Evolutionary conservation across 345 rosid genomes (phyloP).

Genomic region (Ceriops decandra): DNA sequence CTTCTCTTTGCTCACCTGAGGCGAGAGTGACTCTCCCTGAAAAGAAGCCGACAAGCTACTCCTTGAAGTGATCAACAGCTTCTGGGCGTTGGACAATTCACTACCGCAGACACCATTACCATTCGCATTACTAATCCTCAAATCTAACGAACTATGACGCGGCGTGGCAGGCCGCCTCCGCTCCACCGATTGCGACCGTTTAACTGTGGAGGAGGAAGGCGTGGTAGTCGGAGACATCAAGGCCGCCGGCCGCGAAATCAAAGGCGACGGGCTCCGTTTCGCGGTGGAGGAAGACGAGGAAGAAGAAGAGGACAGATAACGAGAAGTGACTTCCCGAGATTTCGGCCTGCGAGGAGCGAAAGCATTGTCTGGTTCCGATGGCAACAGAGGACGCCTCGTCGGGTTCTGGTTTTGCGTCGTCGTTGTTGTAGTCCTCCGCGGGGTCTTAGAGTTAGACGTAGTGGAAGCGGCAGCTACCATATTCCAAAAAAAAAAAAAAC

Average conservation of each 20-base stretch:
- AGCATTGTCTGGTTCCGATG: conserved; percentile 67
- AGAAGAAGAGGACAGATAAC: conserved; percentile 51
- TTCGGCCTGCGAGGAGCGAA: conserved; percentile 54
- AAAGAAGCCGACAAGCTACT: conserved; percentile 77
- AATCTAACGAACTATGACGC: conserved; percentile 37
- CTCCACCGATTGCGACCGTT: conserved; percentile 69
- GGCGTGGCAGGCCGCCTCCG: conserved; percentile 60
- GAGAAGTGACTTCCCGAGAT: conserved; percentile 71
- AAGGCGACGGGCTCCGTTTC: conserved; percentile 63
- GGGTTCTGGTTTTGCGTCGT: conserved; percentile 32
- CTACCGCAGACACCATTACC: conserved; percentile 13
- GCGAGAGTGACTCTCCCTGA: conserved; percentile 77
- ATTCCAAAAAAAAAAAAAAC: conserved; percentile 2
- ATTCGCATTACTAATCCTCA: conserved; percentile 22
- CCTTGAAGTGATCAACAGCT: conserved; percentile 59
- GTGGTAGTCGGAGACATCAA: conserved; percentile 26
- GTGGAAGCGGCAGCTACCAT: conserved; percentile 72
- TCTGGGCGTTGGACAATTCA: conserved; percentile 56
- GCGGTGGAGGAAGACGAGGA: conserved; percentile 34
- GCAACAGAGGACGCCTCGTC: conserved; percentile 55
- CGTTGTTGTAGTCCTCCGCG: conserved; percentile 10
- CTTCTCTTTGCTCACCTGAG: conserved; percentile 67
- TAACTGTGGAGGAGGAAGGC: conserved; percentile 36
- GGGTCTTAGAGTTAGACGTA: conserved; percentile 37
- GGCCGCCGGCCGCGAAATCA: conserved; percentile 38